Evolutionary conservation across 257 asterid species (phyloP).

Genomic region (Nicotiana tabacum): DNA sequence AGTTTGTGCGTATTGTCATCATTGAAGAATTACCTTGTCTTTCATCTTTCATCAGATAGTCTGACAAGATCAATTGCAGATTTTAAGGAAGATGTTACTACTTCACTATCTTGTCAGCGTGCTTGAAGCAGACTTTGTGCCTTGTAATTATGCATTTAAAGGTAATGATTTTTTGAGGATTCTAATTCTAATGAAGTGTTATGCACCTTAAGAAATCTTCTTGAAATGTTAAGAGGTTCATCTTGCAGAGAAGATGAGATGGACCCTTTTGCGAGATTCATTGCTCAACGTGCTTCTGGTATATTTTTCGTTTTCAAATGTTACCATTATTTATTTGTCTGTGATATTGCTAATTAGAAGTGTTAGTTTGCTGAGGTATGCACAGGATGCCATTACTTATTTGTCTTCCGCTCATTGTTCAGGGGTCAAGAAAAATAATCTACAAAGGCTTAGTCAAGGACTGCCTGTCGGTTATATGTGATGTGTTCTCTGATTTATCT

Average conservation of each 20-base stretch:
- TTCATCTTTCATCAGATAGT: not conserved
- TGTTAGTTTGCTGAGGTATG: not conserved
- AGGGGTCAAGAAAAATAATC: conserved; percentile 78
- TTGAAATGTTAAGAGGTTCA: not conserved
- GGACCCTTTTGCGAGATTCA: conserved; percentile 73
- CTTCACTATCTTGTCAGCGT: conserved; percentile 73
- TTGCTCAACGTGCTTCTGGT: conserved; percentile 75
- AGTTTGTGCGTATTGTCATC: not conserved
- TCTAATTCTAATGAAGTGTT: not conserved
- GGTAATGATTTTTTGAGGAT: conserved; percentile 31
- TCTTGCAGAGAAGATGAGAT: conserved; percentile 62
- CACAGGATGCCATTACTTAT: not conserved
- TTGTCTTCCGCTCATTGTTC: conserved; percentile 26
- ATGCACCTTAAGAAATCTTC: conserved; percentile 6
- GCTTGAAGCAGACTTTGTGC: conserved; percentile 67
- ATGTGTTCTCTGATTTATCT: conserved; percentile 23
- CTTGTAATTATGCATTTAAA: conserved; percentile 50
- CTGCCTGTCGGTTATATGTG: conserved; percentile 42
- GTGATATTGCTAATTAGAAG: not conserved
- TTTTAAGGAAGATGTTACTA: conserved; percentile 61
- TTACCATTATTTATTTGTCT: not conserved
- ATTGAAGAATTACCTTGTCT: not conserved
- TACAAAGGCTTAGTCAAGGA: conserved; percentile 64
- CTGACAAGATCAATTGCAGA: conserved; percentile 39
- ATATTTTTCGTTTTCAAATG: conserved; percentile 5